These are phyloP conservation scores for Zygosaccharomyces sapae DNA, from an alignment of 1,139 yeast genomes.

Conservation along the genomic window DNA sequence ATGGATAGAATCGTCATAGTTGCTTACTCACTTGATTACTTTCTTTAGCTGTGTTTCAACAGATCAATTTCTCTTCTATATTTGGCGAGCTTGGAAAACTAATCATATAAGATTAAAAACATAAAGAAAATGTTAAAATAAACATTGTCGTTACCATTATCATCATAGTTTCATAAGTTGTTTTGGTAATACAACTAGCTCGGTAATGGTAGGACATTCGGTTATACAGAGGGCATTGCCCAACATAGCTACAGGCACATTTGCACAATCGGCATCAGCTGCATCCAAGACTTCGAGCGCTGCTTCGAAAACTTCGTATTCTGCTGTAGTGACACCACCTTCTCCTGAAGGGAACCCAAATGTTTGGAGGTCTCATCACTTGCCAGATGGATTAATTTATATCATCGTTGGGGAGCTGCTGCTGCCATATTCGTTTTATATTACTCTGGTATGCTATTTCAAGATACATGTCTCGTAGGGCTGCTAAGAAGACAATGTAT, in stretches of 20 bases:
- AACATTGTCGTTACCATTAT: no score
- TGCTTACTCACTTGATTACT: background rate
- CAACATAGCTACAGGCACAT: conserved; percentile 6
- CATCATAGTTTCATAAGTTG: no score
- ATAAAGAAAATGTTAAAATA: conserved; percentile 1
- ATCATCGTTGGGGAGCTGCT: conserved; percentile 73
- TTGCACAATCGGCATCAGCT: conserved; percentile 9
- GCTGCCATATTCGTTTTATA: conserved; percentile 40
- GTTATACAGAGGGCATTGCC: conserved; percentile 11
- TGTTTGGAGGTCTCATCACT: conserved; percentile 43
- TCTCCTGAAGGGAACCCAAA: conserved; percentile 57
- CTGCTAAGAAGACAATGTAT: conserved; percentile 17
- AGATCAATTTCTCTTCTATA: conserved; percentile 9
- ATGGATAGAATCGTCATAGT: background rate
- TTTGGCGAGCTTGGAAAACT: conserved; percentile 11
- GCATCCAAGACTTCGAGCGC: conserved; percentile 1
- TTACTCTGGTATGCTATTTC: conserved; percentile 25
- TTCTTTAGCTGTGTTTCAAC: conserved; percentile 3
- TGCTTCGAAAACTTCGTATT: conserved; percentile 6
- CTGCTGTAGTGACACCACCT: conserved; percentile 66
- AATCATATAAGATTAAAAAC: background rate
- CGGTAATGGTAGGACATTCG: no score
- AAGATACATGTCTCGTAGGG: conserved; percentile 22
- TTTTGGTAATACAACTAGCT: no score
- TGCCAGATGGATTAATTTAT: conserved; percentile 72